These are phyloP conservation scores for Aspergillus proliferans DNA, from an alignment of 2,329 filamentous ascomycete genomes.

Conservation along the genomic window DNA sequence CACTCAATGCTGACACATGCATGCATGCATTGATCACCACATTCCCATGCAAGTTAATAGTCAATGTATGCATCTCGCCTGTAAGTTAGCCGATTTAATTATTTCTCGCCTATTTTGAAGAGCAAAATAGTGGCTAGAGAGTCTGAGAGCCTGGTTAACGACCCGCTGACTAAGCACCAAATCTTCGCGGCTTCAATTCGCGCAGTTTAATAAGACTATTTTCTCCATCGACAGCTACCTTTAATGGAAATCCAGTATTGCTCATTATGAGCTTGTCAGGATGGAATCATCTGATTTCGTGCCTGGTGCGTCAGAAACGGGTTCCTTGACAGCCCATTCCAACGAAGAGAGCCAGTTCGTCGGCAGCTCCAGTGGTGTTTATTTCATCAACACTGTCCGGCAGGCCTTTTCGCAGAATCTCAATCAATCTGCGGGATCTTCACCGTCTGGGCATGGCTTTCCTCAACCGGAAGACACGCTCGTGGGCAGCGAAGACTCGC, in stretches of 20 bases:
- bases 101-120: no score
- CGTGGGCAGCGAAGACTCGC: conserved; percentile 20
- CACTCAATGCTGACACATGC: no score
- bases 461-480: conserved; percentile 26
- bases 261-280: conserved; percentile 12
- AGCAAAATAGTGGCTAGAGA: no score
- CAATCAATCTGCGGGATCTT: conserved; percentile 10
- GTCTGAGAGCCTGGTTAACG: not conserved
- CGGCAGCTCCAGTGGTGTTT: conserved; percentile 48
- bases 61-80: not conserved
- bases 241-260: not conserved
- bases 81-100: no score
- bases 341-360: conserved; percentile 47
- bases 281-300: conserved; percentile 24
- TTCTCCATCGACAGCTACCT: not conserved
- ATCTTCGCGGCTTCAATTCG: not conserved
- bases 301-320: conserved; percentile 32
- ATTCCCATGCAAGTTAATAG: no score
- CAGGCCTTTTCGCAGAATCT: conserved; percentile 42
- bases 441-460: conserved; percentile 12
- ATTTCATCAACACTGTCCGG: conserved; percentile 50
- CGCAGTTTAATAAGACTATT: no score
- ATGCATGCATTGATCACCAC: not conserved
- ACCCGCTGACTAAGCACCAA: not conserved
- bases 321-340: conserved; percentile 37